A percentile compares a stretch with the other conserved stretches of the same genome.
phyloP scores from a whole-genome alignment of 192 early-diverging fungal species.

The Coemansia sp. region DNA sequence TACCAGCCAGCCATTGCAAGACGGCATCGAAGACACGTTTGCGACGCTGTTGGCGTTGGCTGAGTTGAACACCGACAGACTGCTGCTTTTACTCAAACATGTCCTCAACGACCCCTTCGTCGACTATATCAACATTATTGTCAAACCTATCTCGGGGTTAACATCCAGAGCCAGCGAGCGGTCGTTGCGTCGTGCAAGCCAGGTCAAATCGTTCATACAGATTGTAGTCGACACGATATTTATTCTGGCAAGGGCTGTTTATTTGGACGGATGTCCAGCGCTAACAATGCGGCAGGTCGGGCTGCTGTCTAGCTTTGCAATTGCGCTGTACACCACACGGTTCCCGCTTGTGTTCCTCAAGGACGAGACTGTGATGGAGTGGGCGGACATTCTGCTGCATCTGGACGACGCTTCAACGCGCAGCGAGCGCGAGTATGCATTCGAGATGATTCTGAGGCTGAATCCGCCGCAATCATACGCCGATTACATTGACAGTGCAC shows the following conservation, averaged over 20 bases:
- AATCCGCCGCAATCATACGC: constrained; percentile 40
- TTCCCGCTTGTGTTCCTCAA: constrained; percentile 47
- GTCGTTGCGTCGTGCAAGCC: constrained; percentile 45
- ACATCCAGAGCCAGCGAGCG: constrained; percentile 23
- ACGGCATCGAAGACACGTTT: constrained; percentile 11
- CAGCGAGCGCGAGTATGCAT: constrained; percentile 44
- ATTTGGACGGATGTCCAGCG: not conserved
- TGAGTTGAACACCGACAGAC: constrained; percentile 23
- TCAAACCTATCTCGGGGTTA: constrained; percentile 20
- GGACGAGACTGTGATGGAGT: constrained; percentile 30
- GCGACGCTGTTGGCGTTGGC: constrained; percentile 32
- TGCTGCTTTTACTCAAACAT: constrained; percentile 35
- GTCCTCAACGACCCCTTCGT: constrained; percentile 42
- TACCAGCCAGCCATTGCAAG: not conserved
- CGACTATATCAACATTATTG: constrained; percentile 45
- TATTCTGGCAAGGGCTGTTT: constrained; percentile 13
- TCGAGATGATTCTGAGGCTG: constrained; percentile 45
- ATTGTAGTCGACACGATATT: constrained; percentile 45
- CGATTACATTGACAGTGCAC: constrained; percentile 35
- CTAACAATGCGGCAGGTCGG: constrained; percentile 37
- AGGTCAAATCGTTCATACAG: constrained; percentile 51
- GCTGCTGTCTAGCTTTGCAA: constrained; percentile 40
- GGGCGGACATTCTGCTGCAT: constrained; percentile 30
- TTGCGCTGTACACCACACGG: constrained; percentile 45
- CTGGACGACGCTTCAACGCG: constrained; percentile 41